Evolutionary conservation across 768 basidiomycete species (phyloP), one percentile per base, ranked within the genome.

Genomic region (Calocera cornea): DNA sequence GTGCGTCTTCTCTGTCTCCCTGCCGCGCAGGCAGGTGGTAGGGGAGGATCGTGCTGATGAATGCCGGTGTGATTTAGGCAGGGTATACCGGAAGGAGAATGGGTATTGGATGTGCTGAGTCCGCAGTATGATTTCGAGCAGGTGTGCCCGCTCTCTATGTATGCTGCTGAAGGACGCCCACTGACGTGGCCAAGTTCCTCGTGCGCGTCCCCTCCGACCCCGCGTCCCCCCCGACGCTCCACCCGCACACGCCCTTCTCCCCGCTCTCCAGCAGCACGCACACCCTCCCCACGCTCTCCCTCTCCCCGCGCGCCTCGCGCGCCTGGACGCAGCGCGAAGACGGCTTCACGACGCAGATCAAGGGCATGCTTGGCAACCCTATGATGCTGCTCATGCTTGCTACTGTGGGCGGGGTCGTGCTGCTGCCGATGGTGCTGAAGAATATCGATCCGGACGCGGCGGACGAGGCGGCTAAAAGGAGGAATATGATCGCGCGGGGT

Each of bases 261-360:
- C 66, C 47, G 41, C 54, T 34, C 64, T 66, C 22, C 66, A 41
- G 33, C 22, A 54, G 33, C 14, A 22, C 34, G 44, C 65, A n/a
- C 49, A 19, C 38, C 41, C 40, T 34, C 44, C 33, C 27, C 65
- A 31, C 47, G 22, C 33, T 68, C 27, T 27, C 31, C 41, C 54
- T 64, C 49, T 44, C 22, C 33, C 64, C 66, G 7, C 19, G 27
- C 36, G 44, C 65, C 67, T 41, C 54, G 11, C 65, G 38, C 5
- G 34, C 65, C 12, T 34, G 36, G 65, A 12, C 11, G 41, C 65
- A 34, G 31, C 27, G 16, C 16, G 47, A 67, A 41, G 67, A 65
- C 67, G 40, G 65, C 47, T 66, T 54, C 67, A 65, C 60, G 49
- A 63, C 31, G 49, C 65, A 60, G 54, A 60, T 60, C 11, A 27